These are phyloP conservation scores for Colletotrichum incanum DNA, from an alignment of 2,329 filamentous ascomycete species.

Conservation along the genomic window DNA sequence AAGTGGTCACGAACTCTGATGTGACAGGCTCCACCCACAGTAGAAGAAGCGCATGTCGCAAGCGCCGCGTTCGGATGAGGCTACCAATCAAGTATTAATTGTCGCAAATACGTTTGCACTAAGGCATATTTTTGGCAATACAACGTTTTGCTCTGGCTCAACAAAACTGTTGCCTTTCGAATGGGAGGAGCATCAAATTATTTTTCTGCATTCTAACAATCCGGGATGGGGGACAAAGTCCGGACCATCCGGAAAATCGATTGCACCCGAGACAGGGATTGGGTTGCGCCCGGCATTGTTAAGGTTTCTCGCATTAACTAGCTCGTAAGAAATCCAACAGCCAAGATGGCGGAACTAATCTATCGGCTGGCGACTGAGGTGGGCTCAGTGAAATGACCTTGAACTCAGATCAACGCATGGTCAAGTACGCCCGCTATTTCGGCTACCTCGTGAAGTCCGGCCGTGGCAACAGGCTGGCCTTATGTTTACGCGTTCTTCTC, in stretches of 20 bases:
- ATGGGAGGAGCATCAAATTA: background rate
- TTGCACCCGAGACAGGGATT: constrained; percentile 14
- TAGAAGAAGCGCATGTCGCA: background rate
- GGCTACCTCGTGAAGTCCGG: background rate
- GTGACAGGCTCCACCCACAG: background rate
- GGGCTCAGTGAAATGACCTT: constrained; percentile 1
- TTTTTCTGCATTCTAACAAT: background rate
- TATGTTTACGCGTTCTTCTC: background rate
- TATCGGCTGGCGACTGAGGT: background rate
- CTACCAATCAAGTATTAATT: too few species aligned
- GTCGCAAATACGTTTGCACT: too few species aligned
- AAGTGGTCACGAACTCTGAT: background rate
- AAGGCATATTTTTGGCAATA: background rate
- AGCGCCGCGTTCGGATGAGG: background rate
- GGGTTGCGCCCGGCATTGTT: background rate
- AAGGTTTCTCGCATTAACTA: constrained; percentile 21
- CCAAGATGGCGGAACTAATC: constrained; percentile 54
- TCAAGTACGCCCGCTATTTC: background rate
- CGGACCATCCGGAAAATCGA: constrained; percentile 1
- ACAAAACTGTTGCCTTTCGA: background rate
- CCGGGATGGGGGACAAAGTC: background rate
- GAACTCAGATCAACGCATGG: background rate
- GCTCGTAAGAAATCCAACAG: background rate
- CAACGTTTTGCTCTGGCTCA: too few species aligned
- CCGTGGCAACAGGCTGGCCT: too few species aligned